Conservation (phyloP, 75 land plant species). For the Pinus tabuliformis region DNA sequence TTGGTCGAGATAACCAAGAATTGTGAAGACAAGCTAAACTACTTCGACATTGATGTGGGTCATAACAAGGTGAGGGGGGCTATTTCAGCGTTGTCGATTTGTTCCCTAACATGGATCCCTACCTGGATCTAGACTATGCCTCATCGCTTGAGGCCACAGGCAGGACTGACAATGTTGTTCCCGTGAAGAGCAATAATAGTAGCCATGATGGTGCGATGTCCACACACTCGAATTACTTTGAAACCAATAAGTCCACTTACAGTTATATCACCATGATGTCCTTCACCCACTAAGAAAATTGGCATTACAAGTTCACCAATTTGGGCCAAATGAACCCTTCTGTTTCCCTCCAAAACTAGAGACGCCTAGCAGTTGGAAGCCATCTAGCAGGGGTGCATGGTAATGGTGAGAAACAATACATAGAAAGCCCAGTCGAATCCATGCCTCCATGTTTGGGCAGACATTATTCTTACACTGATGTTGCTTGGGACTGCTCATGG, state of each 20-base stretch:
- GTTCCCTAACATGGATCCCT: too few relatives aligned
- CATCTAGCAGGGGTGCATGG: constrained; percentile 3
- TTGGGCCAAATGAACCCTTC: constrained; percentile 13
- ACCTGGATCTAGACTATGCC: too few relatives aligned
- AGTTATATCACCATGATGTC: constrained; percentile 26
- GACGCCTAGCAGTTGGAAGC: neutral
- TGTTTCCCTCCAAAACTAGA: neutral
- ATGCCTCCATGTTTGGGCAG: neutral
- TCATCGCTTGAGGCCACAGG: too few relatives aligned
- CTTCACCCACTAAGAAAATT: constrained; percentile 24
- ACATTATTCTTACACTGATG: neutral
- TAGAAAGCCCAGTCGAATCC: constrained; percentile 1
- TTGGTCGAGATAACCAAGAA: too few relatives aligned
- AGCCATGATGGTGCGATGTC: constrained; percentile 1
- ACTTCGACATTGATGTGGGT: too few relatives aligned
- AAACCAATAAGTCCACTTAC: constrained; percentile 23
- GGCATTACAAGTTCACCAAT: neutral
- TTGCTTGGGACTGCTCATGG: too few relatives aligned
- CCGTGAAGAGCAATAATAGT: neutral
- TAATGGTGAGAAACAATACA: constrained; percentile 2
- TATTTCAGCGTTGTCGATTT: too few relatives aligned
- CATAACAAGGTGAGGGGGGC: too few relatives aligned
- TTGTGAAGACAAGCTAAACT: too few relatives aligned
- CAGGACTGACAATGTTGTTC: too few relatives aligned
- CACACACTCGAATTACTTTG: constrained; percentile 6